Percentiles rank a stretch among this genome's conserved stretches.
phyloP scores from a whole-genome alignment of 2,329 filamentous ascomycete species.

The Nemania serpens region DNA sequence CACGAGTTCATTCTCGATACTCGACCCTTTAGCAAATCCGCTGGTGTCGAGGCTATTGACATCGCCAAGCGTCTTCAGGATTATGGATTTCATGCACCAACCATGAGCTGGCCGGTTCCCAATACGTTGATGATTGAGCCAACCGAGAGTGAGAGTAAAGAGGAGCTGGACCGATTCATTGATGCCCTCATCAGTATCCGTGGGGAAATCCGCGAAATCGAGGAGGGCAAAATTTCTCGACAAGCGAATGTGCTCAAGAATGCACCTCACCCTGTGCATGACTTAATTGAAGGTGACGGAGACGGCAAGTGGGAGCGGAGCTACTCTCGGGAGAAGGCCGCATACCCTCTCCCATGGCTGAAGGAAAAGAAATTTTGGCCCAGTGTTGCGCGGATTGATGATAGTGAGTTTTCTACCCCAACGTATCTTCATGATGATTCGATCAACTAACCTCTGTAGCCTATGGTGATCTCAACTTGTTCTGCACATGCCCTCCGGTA shows the following conservation, averaged over 20 bases:
- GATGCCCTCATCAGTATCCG: conserved; percentile 88
- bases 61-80: conserved; percentile 96
- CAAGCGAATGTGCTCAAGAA: conserved; percentile 87
- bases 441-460: conserved; percentile 52
- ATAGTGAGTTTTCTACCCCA: conserved; percentile 64
- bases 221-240: conserved; percentile 75
- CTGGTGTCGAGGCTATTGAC: conserved; percentile 88
- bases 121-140: conserved; percentile 99
- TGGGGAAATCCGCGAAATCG: conserved; percentile 80
- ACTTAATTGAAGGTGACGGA: conserved; percentile 69
- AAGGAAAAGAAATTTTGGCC: conserved; percentile 99
- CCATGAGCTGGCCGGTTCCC: conserved; percentile 94
- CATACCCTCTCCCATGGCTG: conserved; percentile 81
- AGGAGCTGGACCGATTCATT: conserved; percentile 91
- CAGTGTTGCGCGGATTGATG: conserved; percentile 81
- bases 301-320: conserved; percentile 75
- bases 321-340: conserved; percentile 81
- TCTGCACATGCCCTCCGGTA: conserved; percentile 91
- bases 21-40: conserved; percentile 80
- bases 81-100: conserved; percentile 96
- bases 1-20: conserved; percentile 97
- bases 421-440: neutral
- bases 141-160: conserved; percentile 89
- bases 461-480: conserved; percentile 89
- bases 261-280: conserved; percentile 82